Conservation (phyloP, 805 yeast genomes). For the Saccharomyces kudriavzevii region DNA sequence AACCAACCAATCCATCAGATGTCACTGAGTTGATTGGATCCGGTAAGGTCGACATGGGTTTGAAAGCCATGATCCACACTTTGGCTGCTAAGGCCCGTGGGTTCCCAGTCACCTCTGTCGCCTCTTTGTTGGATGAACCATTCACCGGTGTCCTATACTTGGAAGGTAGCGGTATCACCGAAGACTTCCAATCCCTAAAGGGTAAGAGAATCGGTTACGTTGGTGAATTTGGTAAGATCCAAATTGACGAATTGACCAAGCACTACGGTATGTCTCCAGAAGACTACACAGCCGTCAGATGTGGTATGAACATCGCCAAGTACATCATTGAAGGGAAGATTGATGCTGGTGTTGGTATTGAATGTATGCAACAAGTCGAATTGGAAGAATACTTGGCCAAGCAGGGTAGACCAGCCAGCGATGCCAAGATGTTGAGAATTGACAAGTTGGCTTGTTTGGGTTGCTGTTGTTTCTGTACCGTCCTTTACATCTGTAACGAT, state of each 20-base stretch:
- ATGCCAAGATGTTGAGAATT: constrained; percentile 49
- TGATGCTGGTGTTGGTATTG: constrained; percentile 53
- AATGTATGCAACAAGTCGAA: constrained; percentile 52
- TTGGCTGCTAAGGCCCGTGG: constrained; percentile 54
- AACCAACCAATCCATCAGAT: constrained; percentile 51
- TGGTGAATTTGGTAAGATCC: constrained; percentile 54
- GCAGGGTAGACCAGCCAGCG: constrained; percentile 37
- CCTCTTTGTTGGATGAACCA: constrained; percentile 48
- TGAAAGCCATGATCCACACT: constrained; percentile 54
- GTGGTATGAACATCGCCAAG: constrained; percentile 54
- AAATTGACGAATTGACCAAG: constrained; percentile 46
- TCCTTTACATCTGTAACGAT: constrained; percentile 47
- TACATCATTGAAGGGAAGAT: constrained; percentile 47
- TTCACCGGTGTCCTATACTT: constrained; percentile 49
- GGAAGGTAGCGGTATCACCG: constrained; percentile 43
- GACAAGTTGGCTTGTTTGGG: constrained; percentile 49
- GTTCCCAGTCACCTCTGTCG: constrained; percentile 48
- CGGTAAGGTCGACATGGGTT: constrained; percentile 51
- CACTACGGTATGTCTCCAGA: constrained; percentile 49
- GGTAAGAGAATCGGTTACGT: constrained; percentile 51
- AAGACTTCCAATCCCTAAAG: constrained; percentile 43
- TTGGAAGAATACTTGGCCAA: constrained; percentile 41
- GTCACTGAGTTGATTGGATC: constrained; percentile 50
- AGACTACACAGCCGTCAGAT: constrained; percentile 50
- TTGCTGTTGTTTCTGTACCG: constrained; percentile 52